A percentile compares a stretch with the other conserved stretches of the same genome.
phyloP scores from a whole-genome alignment of 208 protist species.

The Lotmaria passim region DNA sequence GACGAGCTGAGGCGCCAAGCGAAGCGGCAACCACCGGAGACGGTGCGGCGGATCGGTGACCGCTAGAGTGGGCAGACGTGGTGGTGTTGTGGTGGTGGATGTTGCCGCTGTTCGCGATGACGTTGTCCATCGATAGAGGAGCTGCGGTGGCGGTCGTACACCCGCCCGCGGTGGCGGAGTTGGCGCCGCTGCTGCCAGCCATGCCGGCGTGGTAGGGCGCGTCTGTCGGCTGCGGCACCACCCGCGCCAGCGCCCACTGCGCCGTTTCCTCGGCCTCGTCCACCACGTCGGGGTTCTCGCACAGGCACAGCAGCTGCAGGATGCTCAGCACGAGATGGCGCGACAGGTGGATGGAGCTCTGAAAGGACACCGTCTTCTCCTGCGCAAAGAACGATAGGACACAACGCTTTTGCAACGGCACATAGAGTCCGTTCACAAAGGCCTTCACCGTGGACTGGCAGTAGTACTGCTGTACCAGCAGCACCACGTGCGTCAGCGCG shows the following conservation, averaged over 20 bases:
- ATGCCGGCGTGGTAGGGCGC: background rate
- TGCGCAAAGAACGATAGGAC: conserved; percentile 57
- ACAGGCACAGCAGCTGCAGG: conserved; percentile 58
- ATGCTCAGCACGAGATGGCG: conserved; percentile 52
- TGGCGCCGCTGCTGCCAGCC: background rate
- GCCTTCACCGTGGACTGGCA: conserved; percentile 52
- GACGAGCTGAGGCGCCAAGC: background rate
- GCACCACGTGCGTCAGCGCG: conserved; percentile 45
- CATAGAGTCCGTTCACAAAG: conserved; percentile 52
- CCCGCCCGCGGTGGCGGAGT: background rate
- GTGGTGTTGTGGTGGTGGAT: background rate
- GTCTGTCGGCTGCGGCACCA: conserved; percentile 13
- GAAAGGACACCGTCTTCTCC: conserved; percentile 57
- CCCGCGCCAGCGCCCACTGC: conserved; percentile 39
- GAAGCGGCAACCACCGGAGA: background rate
- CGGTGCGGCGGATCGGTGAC: background rate
- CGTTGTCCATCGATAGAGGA: background rate
- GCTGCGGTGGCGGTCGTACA: background rate
- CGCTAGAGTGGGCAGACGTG: background rate
- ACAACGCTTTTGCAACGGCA: conserved; percentile 46
- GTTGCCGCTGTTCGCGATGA: no score
- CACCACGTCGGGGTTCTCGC: conserved; percentile 38
- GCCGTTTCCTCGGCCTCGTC: conserved; percentile 50
- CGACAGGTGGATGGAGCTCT: conserved; percentile 51
- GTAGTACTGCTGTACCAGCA: conserved; percentile 53